Conservation (phyloP, 345 rosid genomes). For the Fremontodendron californicum region DNA sequence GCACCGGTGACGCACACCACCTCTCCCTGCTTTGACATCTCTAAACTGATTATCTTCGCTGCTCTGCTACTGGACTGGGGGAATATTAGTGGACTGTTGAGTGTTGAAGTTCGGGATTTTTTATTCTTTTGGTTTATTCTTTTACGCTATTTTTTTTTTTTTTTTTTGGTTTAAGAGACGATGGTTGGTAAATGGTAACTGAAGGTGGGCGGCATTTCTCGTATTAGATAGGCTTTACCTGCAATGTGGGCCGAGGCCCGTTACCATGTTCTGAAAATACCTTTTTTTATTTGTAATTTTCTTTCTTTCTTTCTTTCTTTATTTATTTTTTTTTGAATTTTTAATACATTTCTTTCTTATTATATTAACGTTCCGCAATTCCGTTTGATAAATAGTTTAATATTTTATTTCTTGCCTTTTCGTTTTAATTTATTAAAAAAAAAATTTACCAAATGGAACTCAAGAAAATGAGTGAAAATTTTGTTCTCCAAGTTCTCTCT, state of each 20-base stretch:
- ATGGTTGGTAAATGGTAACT: background rate
- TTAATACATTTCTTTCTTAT: no score
- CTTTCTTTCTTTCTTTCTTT: no score
- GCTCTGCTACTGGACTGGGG: background rate
- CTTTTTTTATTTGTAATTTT: no score
- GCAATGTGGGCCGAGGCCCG: background rate
- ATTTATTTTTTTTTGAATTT: rapidly evolving
- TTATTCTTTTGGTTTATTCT: no score
- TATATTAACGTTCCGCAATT: no score
- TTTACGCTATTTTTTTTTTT: no score
- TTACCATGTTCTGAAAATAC: background rate
- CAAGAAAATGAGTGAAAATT: no score
- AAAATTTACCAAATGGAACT: no score
- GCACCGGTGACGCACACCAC: constrained; percentile 89
- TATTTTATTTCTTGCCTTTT: no score
- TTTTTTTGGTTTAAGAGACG: background rate
- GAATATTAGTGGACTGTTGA: background rate
- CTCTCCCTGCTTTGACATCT: constrained; percentile 44
- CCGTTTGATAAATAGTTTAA: no score
- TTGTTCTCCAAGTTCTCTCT: no score
- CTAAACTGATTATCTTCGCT: background rate
- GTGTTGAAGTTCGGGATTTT: background rate
- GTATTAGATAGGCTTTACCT: background rate
- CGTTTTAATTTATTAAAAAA: no score
- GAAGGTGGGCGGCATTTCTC: background rate